These are phyloP conservation scores for Lactarius vividus DNA, from an alignment of 768 basidiomycete genomes.

Conservation along the genomic window DNA sequence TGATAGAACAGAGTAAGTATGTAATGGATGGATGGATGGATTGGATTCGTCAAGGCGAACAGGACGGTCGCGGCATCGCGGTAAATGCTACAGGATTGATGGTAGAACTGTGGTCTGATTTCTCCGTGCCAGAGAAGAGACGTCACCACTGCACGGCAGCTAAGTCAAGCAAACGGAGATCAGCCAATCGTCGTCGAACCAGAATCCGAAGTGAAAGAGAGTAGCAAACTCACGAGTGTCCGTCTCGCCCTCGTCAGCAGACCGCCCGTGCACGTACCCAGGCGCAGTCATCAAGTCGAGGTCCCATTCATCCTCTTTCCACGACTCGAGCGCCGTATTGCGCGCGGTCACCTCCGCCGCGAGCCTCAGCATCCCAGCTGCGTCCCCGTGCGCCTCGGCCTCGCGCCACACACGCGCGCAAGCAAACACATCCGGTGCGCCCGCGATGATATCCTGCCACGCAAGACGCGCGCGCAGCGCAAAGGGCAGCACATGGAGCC, in stretches of 20 bases:
- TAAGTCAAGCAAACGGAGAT: not conserved
- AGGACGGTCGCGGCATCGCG: not conserved
- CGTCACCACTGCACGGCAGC: slow-evolving; percentile 1
- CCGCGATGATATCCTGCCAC: slow-evolving; percentile 16
- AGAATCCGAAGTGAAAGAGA: not conserved
- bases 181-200: not conserved
- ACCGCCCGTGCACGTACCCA: slow-evolving; percentile 26
- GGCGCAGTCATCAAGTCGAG: slow-evolving; percentile 26
- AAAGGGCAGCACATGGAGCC: slow-evolving; percentile 24
- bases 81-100: not conserved
- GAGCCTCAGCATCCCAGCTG: not conserved
- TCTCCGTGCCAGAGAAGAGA: not conserved
- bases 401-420: slow-evolving; percentile 24
- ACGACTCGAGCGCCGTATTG: slow-evolving; percentile 18
- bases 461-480: slow-evolving; percentile 24
- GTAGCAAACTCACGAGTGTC: slow-evolving; percentile 24
- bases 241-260: slow-evolving; percentile 19
- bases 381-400: slow-evolving; percentile 10
- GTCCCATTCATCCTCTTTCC: slow-evolving; percentile 29
- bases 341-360: slow-evolving; percentile 9
- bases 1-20: slow-evolving; percentile 1
- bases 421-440: slow-evolving; percentile 19
- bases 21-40: not conserved
- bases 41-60: not conserved
- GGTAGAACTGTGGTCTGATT: not conserved